Conservation (phyloP, 208 protist species). For the Trypanosoma scelopori region DNA sequence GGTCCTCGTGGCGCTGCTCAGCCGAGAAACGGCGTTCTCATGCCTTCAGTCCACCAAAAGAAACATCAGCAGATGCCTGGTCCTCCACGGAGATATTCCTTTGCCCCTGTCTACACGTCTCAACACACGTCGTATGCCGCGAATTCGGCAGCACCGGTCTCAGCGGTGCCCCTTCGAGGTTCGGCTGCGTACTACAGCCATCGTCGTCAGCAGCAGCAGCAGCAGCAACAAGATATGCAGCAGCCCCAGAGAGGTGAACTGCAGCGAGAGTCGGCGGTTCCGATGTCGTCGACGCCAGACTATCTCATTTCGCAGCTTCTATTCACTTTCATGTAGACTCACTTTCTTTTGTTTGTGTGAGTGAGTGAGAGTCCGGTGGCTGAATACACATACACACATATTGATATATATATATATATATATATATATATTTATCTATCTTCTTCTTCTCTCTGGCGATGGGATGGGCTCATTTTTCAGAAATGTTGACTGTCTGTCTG, state of each 20-base stretch:
- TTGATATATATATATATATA: constrained; percentile 25
- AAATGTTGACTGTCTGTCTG: not conserved
- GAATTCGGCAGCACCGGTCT: not conserved
- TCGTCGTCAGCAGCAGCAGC: not conserved
- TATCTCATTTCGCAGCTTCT: constrained; percentile 18
- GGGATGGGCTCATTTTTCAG: too few species aligned
- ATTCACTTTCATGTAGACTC: constrained; percentile 22
- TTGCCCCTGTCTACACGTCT: constrained; percentile 25
- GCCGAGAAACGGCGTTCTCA: not conserved
- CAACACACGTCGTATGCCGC: constrained; percentile 16
- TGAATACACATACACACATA: constrained; percentile 5
- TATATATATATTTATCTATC: constrained; percentile 15
- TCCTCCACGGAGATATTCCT: constrained; percentile 10
- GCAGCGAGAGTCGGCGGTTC: not conserved
- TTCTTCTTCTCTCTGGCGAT: too few species aligned
- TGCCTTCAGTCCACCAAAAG: constrained; percentile 11
- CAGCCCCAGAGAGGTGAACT: not conserved
- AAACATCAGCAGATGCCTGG: constrained; percentile 4
- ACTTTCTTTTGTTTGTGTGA: not conserved
- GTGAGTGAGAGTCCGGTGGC: not conserved
- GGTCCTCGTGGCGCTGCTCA: not conserved
- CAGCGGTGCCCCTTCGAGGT: constrained; percentile 1
- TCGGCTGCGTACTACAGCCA: constrained; percentile 15
- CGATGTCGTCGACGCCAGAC: constrained; percentile 2
- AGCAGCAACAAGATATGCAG: not conserved